Percentiles rank a stretch among this genome's conserved stretches.
Conservation (phyloP, 1,139 yeast genomes). For the Nakaseomyces uthaithaninus region DNA sequence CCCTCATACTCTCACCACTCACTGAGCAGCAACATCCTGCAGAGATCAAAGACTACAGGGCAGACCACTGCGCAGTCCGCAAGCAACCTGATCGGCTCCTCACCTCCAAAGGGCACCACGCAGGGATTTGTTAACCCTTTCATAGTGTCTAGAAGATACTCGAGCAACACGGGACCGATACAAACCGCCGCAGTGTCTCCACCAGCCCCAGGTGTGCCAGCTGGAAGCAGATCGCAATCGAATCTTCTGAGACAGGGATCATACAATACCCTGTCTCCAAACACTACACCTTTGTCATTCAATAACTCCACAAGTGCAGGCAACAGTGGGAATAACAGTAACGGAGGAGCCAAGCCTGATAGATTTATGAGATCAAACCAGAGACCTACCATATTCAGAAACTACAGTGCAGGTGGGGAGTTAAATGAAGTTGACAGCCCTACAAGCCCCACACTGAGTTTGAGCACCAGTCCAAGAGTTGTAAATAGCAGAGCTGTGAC, state of each 20-base stretch:
- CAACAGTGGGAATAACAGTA: conserved; percentile 5
- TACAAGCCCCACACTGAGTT: conserved; percentile 2
- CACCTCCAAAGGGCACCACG: conserved; percentile 3
- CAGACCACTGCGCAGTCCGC: background rate
- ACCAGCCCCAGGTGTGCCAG: background rate
- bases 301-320: conserved; percentile 7
- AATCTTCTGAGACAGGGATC: conserved; percentile 4
- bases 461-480: conserved; percentile 5
- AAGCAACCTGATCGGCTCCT: conserved; percentile 2
- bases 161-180: conserved; percentile 8
- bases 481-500: conserved; percentile 1
- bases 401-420: conserved; percentile 6
- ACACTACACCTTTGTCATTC: conserved; percentile 1
- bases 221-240: conserved; percentile 5
- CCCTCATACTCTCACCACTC: conserved; percentile 7
- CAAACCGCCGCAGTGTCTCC: conserved; percentile 2
- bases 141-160: conserved; percentile 9
- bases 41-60: conserved; percentile 4
- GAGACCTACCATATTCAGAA: conserved; percentile 4
- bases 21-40: conserved; percentile 1
- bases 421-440: conserved; percentile 2
- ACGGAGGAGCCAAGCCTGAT: background rate
- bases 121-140: conserved; percentile 7
- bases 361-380: conserved; percentile 7
- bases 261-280: conserved; percentile 6